A percentile compares a stretch with the other conserved stretches of the same genome.
Conservation (phyloP, 2,329 filamentous ascomycete species). For the Cercospora beticola region DNA sequence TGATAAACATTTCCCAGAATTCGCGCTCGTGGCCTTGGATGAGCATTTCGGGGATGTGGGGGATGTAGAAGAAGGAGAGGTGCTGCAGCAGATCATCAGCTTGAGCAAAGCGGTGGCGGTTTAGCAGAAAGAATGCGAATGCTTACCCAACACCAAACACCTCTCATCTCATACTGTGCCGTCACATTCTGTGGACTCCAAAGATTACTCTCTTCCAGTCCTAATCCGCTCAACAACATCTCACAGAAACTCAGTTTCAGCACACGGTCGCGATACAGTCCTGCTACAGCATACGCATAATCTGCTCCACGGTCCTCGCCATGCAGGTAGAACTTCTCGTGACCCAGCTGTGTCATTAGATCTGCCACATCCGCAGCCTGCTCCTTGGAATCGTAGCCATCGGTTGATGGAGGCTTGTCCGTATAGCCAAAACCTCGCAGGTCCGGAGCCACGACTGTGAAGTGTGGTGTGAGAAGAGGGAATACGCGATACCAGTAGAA, state of each 20-base stretch:
- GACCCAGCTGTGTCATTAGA: slow-evolving; percentile 39
- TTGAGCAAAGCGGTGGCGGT: not conserved
- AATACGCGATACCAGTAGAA: slow-evolving; percentile 43
- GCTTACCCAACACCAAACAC: slow-evolving; percentile 39
- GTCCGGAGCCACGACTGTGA: slow-evolving; percentile 41
- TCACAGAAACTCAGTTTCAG: slow-evolving; percentile 37
- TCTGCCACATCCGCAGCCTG: slow-evolving; percentile 40
- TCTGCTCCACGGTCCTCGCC: slow-evolving; percentile 40
- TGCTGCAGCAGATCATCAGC: slow-evolving; percentile 23
- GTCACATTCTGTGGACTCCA: slow-evolving; percentile 37
- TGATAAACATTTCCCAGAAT: slow-evolving; percentile 45
- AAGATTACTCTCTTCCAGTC: slow-evolving; percentile 36
- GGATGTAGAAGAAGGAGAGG: slow-evolving; percentile 39
- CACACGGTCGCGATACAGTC: slow-evolving; percentile 36
- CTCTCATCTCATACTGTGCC: slow-evolving; percentile 36
- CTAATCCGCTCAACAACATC: slow-evolving; percentile 38
- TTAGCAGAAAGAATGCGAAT: not conserved
- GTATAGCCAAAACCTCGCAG: slow-evolving; percentile 43
- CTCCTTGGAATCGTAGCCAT: slow-evolving; percentile 41
- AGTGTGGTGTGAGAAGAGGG: slow-evolving; percentile 39
- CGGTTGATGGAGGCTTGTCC: slow-evolving; percentile 42
- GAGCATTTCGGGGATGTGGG: slow-evolving; percentile 43
- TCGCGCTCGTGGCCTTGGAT: slow-evolving; percentile 42
- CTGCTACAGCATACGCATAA: slow-evolving; percentile 40
- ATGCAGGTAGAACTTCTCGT: slow-evolving; percentile 39